Conservation (phyloP, 2,329 filamentous ascomycete genomes). For the Epichloe festucae region DNA sequence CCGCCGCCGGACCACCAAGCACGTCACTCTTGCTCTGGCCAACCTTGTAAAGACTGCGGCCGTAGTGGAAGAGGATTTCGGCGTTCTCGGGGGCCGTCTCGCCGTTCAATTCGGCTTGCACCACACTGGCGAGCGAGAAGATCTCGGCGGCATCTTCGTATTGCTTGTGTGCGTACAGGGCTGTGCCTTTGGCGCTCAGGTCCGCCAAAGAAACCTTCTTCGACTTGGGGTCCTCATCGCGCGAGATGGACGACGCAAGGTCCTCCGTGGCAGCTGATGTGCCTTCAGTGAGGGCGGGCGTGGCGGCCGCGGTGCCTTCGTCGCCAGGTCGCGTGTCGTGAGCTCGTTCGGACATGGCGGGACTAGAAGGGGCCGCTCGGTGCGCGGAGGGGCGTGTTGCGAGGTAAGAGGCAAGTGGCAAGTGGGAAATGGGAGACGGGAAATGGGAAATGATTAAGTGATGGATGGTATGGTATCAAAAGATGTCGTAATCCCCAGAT, state of each 20-base stretch:
- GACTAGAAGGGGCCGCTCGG: background rate
- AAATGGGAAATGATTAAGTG: background rate
- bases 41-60: conserved; percentile 84
- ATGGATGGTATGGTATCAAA: background rate
- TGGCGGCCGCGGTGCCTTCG: conserved; percentile 3
- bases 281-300: conserved; percentile 5
- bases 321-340: conserved; percentile 11
- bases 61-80: conserved; percentile 88
- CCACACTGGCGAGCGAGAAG: conserved; percentile 76
- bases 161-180: conserved; percentile 81
- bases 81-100: conserved; percentile 83
- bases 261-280: conserved; percentile 7
- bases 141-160: conserved; percentile 76
- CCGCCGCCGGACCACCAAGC: conserved; percentile 64
- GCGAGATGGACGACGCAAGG: conserved; percentile 14
- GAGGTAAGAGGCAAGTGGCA: background rate
- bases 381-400: background rate
- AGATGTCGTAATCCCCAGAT: background rate
- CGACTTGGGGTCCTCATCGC: conserved; percentile 33
- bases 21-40: conserved; percentile 92
- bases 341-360: conserved; percentile 12
- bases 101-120: conserved; percentile 84
- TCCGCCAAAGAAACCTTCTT: conserved; percentile 58
- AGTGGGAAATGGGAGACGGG: too few relatives aligned
- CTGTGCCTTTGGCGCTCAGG: conserved; percentile 65